Base-by-base conservation (phyloP, 2,329 filamentous ascomycete genomes). In the Apiospora pterosperma region DNA sequence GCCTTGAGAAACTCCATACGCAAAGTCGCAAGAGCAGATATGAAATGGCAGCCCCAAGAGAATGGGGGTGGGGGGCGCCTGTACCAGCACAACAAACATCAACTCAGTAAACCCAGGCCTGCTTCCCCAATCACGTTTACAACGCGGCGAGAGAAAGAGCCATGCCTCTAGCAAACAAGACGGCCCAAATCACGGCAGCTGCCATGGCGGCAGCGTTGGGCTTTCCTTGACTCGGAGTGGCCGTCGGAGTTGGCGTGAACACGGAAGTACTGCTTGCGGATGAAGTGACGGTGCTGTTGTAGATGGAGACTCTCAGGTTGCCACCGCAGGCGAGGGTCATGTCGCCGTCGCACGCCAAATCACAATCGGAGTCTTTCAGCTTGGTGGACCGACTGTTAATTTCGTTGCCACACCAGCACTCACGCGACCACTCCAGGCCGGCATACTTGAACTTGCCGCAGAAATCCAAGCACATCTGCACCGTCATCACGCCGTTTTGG, bases 351-450 rank as follows among this genome's bases (percentile, higher is more conserved):
- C 87, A 89, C 0, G 83, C 74, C 36, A 82, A 78, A 64, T 82
- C 74, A 74, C 87, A 89, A 2, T 76, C 75, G 21, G 68, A 69
- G 25, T 87, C 85, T 36, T 78, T 69, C 11, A 87, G 73, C 66
- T 80, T 79, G 11, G 70, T 72, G 19, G 84, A 80, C 28, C 86
- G 78, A 10, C 75, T 73, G 10, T 80, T 80, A n/a, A 89, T 70
- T 59, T 76, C 76, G 21, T 81, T 76, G 25, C 83, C 79, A 73
- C 87, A 89, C 81, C 85, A 89, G 79, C 86, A 89, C 76, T 88
- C 85, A 44, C 78, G 74, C 16, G 82, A 78, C 74, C 82, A 87
- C 76, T 88, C 84, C 44, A 88, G 70, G 2, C 85, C 85, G 3
- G 85, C 85, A 70, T 82, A 86, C 63, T 76, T 75, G 69, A 81